These are phyloP conservation scores for Alternaria ethzedia DNA, from an alignment of 2,329 filamentous ascomycete species.

Conservation along the genomic window DNA sequence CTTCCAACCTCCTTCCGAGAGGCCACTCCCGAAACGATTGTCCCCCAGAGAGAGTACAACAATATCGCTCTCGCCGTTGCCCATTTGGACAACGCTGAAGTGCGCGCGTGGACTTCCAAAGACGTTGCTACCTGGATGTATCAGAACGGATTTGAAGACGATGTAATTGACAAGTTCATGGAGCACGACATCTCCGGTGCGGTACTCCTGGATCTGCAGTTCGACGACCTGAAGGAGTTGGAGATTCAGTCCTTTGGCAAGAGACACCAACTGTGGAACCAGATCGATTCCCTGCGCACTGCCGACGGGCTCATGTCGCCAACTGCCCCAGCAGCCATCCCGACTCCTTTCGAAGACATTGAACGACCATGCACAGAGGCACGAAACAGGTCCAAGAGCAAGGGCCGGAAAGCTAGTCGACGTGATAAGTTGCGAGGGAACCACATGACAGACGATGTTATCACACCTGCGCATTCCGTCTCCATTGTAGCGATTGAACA, in stretches of 20 bases:
- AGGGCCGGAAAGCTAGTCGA: constrained; percentile 38
- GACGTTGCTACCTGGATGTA: constrained; percentile 89
- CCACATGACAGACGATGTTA: constrained; percentile 63
- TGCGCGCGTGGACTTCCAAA: constrained; percentile 73
- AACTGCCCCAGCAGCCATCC: constrained; percentile 53
- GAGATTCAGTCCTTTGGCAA: constrained; percentile 83
- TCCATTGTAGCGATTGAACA: constrained; percentile 94
- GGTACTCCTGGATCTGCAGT: constrained; percentile 88
- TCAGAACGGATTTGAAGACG: constrained; percentile 77
- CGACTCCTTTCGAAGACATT: constrained; percentile 57
- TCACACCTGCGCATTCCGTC: constrained; percentile 81
- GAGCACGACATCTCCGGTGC: constrained; percentile 91
- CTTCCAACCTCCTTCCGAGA: constrained; percentile 52
- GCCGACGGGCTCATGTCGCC: constrained; percentile 49
- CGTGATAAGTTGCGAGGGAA: constrained; percentile 44
- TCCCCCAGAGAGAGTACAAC: constrained; percentile 53
- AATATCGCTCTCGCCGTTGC: constrained; percentile 60
- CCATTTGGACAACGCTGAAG: constrained; percentile 64
- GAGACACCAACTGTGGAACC: constrained; percentile 78
- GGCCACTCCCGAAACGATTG: constrained; percentile 45
- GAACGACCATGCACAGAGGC: constrained; percentile 53
- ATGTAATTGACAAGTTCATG: constrained; percentile 82
- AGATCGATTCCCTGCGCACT: constrained; percentile 72
- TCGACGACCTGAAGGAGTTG: constrained; percentile 83
- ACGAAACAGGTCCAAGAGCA: constrained; percentile 44